A percentile compares a stretch with the other conserved stretches of the same genome.
phyloP scores from a whole-genome alignment of 208 protist genomes.

The Leishmania braziliensis region DNA sequence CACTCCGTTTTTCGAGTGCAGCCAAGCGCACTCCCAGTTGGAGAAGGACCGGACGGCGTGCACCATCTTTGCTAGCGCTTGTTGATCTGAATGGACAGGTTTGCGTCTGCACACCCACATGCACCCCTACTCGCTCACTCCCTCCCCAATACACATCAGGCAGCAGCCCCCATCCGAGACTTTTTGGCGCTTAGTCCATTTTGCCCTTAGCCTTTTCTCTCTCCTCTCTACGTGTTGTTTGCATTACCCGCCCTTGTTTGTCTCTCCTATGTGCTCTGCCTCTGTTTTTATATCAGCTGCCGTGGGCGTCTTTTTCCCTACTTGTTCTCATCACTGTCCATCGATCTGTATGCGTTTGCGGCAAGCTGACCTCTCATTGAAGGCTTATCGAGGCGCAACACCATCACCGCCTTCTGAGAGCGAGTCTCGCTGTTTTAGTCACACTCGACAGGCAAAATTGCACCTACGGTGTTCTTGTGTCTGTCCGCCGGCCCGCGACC shows the following conservation, averaged over 20 bases:
- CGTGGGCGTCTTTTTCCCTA: background rate
- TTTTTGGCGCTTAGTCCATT: background rate
- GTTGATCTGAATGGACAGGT: background rate
- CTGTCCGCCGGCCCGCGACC: background rate
- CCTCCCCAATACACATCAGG: background rate
- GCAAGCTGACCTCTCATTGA: background rate
- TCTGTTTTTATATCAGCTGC: background rate
- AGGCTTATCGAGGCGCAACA: background rate
- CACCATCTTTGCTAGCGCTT: background rate
- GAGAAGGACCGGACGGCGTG: background rate
- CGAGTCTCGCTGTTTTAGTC: background rate
- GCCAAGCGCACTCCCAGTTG: background rate
- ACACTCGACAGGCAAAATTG: background rate
- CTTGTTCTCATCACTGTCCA: conserved; percentile 2
- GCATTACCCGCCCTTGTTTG: background rate
- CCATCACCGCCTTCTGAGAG: background rate
- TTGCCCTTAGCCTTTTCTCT: background rate
- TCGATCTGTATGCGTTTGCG: background rate
- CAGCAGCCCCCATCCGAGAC: background rate
- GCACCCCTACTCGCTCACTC: background rate
- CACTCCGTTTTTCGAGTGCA: background rate
- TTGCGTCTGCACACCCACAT: conserved; percentile 8
- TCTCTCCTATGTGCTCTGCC: conserved; percentile 4
- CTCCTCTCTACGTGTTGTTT: background rate
- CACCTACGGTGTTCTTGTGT: background rate